Conservation (phyloP, 257 asterid species). For the Salvia miltiorrhiza region DNA sequence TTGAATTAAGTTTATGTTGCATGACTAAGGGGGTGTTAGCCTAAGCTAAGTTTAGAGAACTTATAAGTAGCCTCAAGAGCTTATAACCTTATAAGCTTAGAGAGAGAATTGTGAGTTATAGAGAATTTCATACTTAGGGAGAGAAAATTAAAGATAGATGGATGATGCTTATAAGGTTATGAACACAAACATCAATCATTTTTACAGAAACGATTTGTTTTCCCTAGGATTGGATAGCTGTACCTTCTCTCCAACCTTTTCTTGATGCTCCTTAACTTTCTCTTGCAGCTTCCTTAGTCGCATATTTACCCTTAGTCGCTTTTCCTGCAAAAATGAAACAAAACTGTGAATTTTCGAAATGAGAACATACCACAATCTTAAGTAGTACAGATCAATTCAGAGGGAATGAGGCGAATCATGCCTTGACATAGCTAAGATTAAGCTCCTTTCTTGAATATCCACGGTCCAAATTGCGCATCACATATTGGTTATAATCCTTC, state of each 20-base stretch:
- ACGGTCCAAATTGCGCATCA: slow-evolving; percentile 78
- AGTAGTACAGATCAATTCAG: not conserved
- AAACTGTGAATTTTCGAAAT: slow-evolving; percentile 13
- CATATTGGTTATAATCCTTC: slow-evolving; percentile 75
- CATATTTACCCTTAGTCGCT: slow-evolving; percentile 67
- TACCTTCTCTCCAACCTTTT: slow-evolving; percentile 80
- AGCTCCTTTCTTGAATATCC: slow-evolving; percentile 78
- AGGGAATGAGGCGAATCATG: slow-evolving; percentile 19
- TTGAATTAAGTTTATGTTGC: too few species aligned
- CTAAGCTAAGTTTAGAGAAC: too few species aligned
- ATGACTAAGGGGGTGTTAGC: too few species aligned
- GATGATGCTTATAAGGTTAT: too few species aligned
- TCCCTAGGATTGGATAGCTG: not conserved
- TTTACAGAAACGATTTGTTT: not conserved
- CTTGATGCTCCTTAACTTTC: slow-evolving; percentile 77
- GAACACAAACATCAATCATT: not conserved
- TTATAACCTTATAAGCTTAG: too few species aligned
- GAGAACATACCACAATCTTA: not conserved
- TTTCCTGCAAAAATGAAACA: slow-evolving; percentile 46
- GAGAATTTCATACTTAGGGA: too few species aligned
- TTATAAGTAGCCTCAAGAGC: too few species aligned
- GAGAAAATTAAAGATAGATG: too few species aligned
- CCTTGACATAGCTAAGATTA: slow-evolving; percentile 70
- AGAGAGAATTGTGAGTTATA: too few species aligned
- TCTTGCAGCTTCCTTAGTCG: slow-evolving; percentile 66